These are phyloP conservation scores for Salix arbutifolia DNA, from an alignment of 345 rosid species.

Conservation along the genomic window DNA sequence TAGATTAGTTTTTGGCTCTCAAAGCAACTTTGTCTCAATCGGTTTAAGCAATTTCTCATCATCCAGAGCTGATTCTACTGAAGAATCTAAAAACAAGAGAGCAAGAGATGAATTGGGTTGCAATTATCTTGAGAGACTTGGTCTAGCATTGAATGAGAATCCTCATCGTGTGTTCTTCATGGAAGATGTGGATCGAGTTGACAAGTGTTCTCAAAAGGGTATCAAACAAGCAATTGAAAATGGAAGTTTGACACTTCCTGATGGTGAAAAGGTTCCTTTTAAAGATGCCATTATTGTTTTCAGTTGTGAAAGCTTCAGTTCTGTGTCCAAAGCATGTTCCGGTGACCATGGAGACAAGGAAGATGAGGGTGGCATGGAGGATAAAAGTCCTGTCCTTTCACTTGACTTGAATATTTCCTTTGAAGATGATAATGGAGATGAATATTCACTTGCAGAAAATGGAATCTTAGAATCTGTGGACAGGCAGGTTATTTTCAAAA, in stretches of 20 bases:
- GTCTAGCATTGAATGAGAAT: constrained; percentile 59
- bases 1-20: constrained; percentile 63
- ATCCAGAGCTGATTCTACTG: constrained; percentile 22
- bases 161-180: constrained; percentile 62
- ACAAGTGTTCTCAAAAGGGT: constrained; percentile 24
- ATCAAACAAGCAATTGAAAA: constrained; percentile 42
- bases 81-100: constrained; percentile 40
- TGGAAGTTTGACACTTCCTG: constrained; percentile 36
- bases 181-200: constrained; percentile 48
- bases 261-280: constrained; percentile 44
- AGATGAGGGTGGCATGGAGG: constrained; percentile 9
- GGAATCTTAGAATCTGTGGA: constrained; percentile 43
- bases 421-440: constrained; percentile 24
- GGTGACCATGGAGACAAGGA: constrained; percentile 17
- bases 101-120: constrained; percentile 36
- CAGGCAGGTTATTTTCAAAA: constrained; percentile 41
- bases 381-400: constrained; percentile 11
- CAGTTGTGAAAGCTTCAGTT: constrained; percentile 35
- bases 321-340: constrained; percentile 30
- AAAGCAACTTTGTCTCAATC: constrained; percentile 35
- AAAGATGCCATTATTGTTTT: constrained; percentile 63
- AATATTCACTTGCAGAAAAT: constrained; percentile 12
- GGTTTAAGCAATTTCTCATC: constrained; percentile 32
- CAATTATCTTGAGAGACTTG: constrained; percentile 38
- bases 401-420: constrained; percentile 61